phyloP scores from a whole-genome alignment of 225 moss, liverwort and hornwort genomes.

The Rhytidiadelphus loreus region DNA sequence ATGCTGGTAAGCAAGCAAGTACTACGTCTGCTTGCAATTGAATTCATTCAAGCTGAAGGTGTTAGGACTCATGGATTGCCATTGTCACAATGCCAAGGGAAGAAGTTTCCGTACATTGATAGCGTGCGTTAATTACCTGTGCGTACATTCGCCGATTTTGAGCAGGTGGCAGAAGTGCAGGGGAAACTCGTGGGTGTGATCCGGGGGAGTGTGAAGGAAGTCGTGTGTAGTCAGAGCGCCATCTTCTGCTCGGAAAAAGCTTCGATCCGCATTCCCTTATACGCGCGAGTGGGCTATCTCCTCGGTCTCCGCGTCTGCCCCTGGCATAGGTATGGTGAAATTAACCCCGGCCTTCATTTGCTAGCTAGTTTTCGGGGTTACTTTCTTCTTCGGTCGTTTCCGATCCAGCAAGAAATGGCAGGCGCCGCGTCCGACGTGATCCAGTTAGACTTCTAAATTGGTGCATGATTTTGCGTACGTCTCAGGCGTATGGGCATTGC shows the following conservation, averaged over 20 bases:
- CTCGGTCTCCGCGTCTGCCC: slow-evolving; percentile 86
- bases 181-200: slow-evolving; percentile 68
- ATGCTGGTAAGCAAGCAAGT: slow-evolving; percentile 67
- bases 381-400: background rate
- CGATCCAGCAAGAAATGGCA: background rate
- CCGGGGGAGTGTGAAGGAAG: slow-evolving; percentile 78
- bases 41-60: background rate
- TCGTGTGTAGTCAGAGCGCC: slow-evolving; percentile 53
- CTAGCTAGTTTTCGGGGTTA: too few relatives aligned
- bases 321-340: slow-evolving; percentile 40
- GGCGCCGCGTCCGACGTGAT: background rate
- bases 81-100: background rate
- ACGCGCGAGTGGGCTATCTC: slow-evolving; percentile 68
- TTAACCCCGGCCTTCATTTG: background rate
- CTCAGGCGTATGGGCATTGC: slow-evolving; percentile 84
- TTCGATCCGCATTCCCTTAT: slow-evolving; percentile 35
- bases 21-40: background rate
- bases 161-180: slow-evolving; percentile 73
- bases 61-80: background rate
- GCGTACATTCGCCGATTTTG: background rate
- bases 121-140: background rate
- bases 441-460: background rate
- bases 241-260: background rate
- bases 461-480: background rate
- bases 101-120: background rate